Evolutionary conservation across 768 basidiomycete genomes (phyloP).

Genomic region (Pisolithus orientalis): DNA sequence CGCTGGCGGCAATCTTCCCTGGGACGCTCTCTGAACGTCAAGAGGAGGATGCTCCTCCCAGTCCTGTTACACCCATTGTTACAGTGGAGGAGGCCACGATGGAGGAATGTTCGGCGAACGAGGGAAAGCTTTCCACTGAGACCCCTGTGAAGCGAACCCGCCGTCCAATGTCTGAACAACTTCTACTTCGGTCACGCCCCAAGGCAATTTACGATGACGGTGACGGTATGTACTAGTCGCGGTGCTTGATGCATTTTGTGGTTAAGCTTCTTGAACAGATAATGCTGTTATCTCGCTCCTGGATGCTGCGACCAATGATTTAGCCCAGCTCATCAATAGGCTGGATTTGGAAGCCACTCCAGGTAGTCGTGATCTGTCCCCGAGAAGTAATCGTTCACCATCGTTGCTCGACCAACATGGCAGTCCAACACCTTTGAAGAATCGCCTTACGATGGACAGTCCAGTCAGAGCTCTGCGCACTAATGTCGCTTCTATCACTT

Average conservation of each 20-base stretch:
- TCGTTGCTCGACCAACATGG: slow-evolving; percentile 11
- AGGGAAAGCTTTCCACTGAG: slow-evolving; percentile 9
- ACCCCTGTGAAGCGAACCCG: slow-evolving; percentile 40
- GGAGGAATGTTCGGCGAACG: slow-evolving; percentile 38
- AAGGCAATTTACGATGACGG: slow-evolving; percentile 44
- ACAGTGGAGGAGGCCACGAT: slow-evolving; percentile 48
- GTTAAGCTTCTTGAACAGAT: slow-evolving; percentile 6
- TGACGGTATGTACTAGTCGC: slow-evolving; percentile 28
- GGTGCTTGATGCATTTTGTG: not conserved
- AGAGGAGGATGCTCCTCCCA: slow-evolving; percentile 5
- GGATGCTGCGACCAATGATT: slow-evolving; percentile 76
- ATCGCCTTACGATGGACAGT: slow-evolving; percentile 25
- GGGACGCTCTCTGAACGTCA: slow-evolving; percentile 22
- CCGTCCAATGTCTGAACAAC: slow-evolving; percentile 62
- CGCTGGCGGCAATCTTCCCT: slow-evolving; percentile 57
- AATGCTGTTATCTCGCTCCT: slow-evolving; percentile 60
- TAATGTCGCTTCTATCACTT: slow-evolving; percentile 37
- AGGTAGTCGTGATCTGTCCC: slow-evolving; percentile 42
- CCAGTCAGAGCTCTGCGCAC: slow-evolving; percentile 31
- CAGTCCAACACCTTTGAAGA: slow-evolving; percentile 31
- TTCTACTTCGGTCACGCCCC: slow-evolving; percentile 43
- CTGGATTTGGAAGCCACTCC: slow-evolving; percentile 81
- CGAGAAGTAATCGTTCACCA: slow-evolving; percentile 26
- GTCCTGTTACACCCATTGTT: slow-evolving; percentile 21
- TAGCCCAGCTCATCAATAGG: slow-evolving; percentile 71